Percentiles rank a stretch among this genome's conserved stretches.
Conservation (phyloP, 352 stramenopile genomes). For the Pythium utonaiense region DNA sequence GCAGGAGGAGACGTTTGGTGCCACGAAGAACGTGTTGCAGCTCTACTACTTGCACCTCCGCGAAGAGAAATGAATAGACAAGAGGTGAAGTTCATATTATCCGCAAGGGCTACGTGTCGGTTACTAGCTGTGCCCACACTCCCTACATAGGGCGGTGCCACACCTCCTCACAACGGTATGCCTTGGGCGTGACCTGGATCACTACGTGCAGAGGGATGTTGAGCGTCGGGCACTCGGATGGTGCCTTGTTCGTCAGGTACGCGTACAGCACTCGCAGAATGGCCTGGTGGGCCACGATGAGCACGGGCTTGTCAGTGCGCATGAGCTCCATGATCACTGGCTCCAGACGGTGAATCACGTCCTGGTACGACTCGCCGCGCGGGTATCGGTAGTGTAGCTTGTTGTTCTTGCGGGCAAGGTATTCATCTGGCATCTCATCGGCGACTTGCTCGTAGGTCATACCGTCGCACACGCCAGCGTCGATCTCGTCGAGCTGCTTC, state of each 20-base stretch:
- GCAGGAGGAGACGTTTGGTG: slow-evolving; percentile 39
- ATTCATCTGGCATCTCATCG: slow-evolving; percentile 94
- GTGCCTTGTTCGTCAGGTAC: slow-evolving; percentile 94
- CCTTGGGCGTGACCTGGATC: slow-evolving; percentile 93
- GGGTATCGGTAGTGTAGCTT: slow-evolving; percentile 86
- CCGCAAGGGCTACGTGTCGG: background rate
- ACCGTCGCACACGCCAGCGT: slow-evolving; percentile 94
- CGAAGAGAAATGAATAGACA: background rate
- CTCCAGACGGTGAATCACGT: slow-evolving; percentile 96
- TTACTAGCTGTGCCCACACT: background rate
- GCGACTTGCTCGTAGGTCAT: slow-evolving; percentile 98
- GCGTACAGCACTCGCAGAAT: slow-evolving; percentile 95
- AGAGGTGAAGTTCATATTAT: slow-evolving; percentile 2
- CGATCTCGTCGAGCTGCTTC: slow-evolving; percentile 95
- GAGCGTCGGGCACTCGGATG: slow-evolving; percentile 90
- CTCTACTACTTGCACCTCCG: slow-evolving; percentile 59
- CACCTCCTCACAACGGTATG: slow-evolving; percentile 93
- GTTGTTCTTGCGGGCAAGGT: slow-evolving; percentile 89
- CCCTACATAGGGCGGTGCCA: slow-evolving; percentile 86
- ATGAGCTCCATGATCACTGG: slow-evolving; percentile 97
- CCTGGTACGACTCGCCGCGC: slow-evolving; percentile 96
- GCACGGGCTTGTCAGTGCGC: slow-evolving; percentile 88
- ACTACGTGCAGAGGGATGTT: slow-evolving; percentile 93
- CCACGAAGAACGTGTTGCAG: slow-evolving; percentile 59
- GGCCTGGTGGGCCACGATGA: slow-evolving; percentile 95